Conservation (phyloP, 805 yeast genomes). For the Starmerella stigmatis region DNA sequence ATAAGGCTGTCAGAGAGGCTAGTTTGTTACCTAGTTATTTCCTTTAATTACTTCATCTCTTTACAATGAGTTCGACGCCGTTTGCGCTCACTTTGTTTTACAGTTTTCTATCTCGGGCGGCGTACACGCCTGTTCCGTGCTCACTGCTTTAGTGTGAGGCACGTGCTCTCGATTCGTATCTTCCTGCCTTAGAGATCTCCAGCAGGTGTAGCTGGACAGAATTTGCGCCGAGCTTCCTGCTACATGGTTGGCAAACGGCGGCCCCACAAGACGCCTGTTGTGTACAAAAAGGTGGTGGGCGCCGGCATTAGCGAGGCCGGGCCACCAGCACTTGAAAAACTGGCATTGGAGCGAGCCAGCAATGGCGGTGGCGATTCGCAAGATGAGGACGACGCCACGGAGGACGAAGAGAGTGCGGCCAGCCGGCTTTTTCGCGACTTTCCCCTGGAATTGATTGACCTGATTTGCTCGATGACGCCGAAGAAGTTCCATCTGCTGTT, state of each 20-base stretch:
- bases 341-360: not conserved
- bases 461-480: slow-evolving; percentile 32
- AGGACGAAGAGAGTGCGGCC: slow-evolving; percentile 18
- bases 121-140: too few relatives aligned
- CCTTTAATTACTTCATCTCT: too few relatives aligned
- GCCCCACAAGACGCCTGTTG: slow-evolving; percentile 71
- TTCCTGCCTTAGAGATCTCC: too few relatives aligned
- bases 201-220: too few relatives aligned
- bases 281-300: slow-evolving; percentile 62
- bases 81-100: too few relatives aligned
- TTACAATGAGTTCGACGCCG: too few relatives aligned
- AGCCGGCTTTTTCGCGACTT: slow-evolving; percentile 25
- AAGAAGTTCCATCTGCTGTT: slow-evolving; percentile 39
- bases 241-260: slow-evolving; percentile 77
- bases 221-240: too few relatives aligned
- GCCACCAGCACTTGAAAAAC: not conserved
- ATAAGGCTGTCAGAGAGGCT: too few relatives aligned
- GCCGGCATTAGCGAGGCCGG: slow-evolving; percentile 2
- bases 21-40: too few relatives aligned
- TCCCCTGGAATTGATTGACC: slow-evolving; percentile 43
- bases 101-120: too few relatives aligned
- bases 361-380: not conserved
- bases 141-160: too few relatives aligned
- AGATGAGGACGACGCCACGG: slow-evolving; percentile 26
- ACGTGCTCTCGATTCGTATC: too few relatives aligned